Conservation (phyloP, 225 moss, liverwort and hornwort genomes). For the Anthoceros angustus region DNA sequence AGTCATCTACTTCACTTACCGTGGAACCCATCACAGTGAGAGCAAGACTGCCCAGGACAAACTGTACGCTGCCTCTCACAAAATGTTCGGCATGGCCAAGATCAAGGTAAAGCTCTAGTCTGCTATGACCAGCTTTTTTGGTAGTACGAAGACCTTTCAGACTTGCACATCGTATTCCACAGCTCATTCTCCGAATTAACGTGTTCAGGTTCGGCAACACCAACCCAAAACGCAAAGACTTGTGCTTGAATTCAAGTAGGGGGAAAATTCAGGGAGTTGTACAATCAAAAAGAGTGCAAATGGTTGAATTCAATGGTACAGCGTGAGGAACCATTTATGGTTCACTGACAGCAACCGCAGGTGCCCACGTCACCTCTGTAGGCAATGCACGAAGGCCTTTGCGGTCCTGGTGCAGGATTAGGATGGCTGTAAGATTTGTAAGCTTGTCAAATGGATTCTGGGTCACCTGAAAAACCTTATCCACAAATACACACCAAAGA, state of each 20-base stretch:
- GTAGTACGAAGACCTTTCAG: no score
- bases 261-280: background rate
- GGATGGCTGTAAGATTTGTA: no score
- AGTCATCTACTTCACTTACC: constrained; percentile 4
- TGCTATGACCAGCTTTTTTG: background rate
- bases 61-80: background rate
- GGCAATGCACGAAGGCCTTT: no score
- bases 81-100: background rate
- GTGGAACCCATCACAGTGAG: background rate
- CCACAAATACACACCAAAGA: constrained; percentile 34
- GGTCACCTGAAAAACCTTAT: constrained; percentile 21
- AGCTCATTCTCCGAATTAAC: background rate
- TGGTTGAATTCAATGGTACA: no score
- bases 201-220: background rate
- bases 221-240: constrained; percentile 3
- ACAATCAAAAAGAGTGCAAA: no score
- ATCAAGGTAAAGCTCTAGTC: background rate
- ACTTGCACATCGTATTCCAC: background rate
- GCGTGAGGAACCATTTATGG: no score
- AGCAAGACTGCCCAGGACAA: background rate
- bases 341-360: no score
- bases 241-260: background rate
- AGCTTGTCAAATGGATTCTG: no score
- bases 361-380: no score
- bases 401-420: no score